Evolutionary conservation across 2,329 filamentous ascomycete genomes (phyloP).

Genomic region (Ascocoryne sarcoides): DNA sequence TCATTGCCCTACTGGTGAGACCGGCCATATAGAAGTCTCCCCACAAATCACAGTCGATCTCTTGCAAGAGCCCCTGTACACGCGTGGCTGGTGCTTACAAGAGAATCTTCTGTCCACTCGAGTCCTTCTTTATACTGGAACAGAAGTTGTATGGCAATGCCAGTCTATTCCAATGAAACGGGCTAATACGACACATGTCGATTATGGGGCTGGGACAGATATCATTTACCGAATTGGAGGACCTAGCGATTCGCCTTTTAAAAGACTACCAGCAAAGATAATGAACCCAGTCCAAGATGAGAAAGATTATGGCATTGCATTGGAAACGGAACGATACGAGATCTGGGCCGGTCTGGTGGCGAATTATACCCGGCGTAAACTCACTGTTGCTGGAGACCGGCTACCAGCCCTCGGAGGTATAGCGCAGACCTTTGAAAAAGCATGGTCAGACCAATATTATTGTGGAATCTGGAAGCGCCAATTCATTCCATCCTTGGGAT

Average conservation of each 20-base stretch:
- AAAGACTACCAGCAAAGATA: conserved; percentile 7
- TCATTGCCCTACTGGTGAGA: conserved; percentile 5
- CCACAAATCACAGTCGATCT: conserved; percentile 7
- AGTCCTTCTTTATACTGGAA: conserved; percentile 10
- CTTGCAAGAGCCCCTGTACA: conserved; percentile 12
- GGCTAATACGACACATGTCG: conserved; percentile 6
- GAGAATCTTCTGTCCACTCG: conserved; percentile 11
- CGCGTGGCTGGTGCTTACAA: conserved; percentile 16
- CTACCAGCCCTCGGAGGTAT: conserved; percentile 11
- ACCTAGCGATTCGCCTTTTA: conserved; percentile 9
- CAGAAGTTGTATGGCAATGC: conserved; percentile 14
- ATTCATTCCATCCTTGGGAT: conserved; percentile 5
- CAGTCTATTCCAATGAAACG: conserved; percentile 7
- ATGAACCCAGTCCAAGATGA: neutral
- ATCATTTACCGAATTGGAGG: too few species aligned
- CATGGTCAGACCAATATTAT: conserved; percentile 9
- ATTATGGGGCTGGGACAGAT: conserved; percentile 2
- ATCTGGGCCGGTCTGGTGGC: conserved; percentile 7
- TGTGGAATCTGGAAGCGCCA: conserved; percentile 9
- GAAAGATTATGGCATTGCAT: neutral
- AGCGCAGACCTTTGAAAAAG: conserved; percentile 7
- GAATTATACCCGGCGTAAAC: conserved; percentile 10
- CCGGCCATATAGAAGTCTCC: conserved; percentile 5
- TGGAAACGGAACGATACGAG: conserved; percentile 1
- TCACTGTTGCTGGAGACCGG: conserved; percentile 9